Evolutionary conservation across 352 stramenopile genomes (phyloP).

Genomic region (Globisporangium uncinulatum): DNA sequence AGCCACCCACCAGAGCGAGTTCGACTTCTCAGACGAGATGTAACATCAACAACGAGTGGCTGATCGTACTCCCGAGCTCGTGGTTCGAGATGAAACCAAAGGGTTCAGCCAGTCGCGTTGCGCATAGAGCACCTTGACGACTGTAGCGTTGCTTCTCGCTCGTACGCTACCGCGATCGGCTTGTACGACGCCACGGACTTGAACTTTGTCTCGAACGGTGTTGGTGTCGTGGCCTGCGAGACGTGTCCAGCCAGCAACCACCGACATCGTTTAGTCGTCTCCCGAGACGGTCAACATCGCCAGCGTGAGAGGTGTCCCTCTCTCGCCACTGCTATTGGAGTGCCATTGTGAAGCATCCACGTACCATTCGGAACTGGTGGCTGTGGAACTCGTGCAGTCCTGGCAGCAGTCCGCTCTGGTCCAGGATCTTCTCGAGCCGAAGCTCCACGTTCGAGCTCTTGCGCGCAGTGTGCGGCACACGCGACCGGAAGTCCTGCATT

Average conservation of each 20-base stretch:
- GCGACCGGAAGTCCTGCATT: constrained; percentile 25
- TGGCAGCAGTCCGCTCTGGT: constrained; percentile 52
- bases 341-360: too few relatives aligned
- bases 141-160: not conserved
- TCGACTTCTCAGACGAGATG: constrained; percentile 34
- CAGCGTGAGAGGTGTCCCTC: too few relatives aligned
- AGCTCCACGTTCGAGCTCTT: constrained; percentile 59
- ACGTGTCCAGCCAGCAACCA: too few relatives aligned
- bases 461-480: constrained; percentile 53
- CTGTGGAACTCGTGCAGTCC: constrained; percentile 46
- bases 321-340: too few relatives aligned
- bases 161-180: constrained; percentile 9
- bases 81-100: not conserved
- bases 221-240: constrained; percentile 14
- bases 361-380: constrained; percentile 48
- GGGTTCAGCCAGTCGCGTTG: not conserved
- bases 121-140: not conserved
- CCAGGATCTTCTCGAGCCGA: constrained; percentile 48
- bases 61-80: constrained; percentile 8
- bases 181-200: constrained; percentile 23
- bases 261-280: too few relatives aligned
- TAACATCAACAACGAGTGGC: constrained; percentile 6
- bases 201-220: constrained; percentile 33
- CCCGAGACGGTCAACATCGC: too few relatives aligned
- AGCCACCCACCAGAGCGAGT: constrained; percentile 29